Evolutionary conservation across 1,284 basidiomycete genomes (phyloP), one percentile per base, ranked within the genome.

Genomic region (Cryptococcus neoformans): DNA sequence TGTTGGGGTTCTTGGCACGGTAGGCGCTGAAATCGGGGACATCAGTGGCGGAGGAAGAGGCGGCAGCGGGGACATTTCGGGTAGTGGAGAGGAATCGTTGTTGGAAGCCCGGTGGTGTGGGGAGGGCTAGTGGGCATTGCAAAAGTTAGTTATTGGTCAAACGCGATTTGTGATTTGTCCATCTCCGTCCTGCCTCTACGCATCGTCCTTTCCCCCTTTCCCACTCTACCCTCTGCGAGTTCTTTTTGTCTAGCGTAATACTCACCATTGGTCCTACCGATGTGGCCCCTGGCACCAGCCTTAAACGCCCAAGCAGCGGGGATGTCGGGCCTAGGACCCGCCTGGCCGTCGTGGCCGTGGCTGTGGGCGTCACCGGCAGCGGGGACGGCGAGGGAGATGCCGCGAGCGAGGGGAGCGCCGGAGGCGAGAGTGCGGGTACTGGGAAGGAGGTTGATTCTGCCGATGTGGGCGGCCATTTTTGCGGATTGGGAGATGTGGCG

Each of bases 391-490:
- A 95, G 87, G 57, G 91, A 90, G 67, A 98, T 84, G 78, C 96
- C 95, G 71, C 93, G 92, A 62, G 97, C 88, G 80, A 95, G 89
- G 81, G 99, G 98, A 63, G 95, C 95, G 64, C 95, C 95, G 46
- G 83, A 85, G 44, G 91, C 82, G 61, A 89, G 83, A 8, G 84
- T 81, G 73, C 88, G 85, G 64, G 89, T 85, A 49, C 91, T 91
- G 58, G 91, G 88, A 45, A 89, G 79, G 70, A 95, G 81, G 79
- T 86, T 92, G 75, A 91, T 62, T 55, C 76, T 65, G 58, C 51
- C 50, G 44, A 56, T 53, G 57, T 54, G 49, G 49, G 56, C 48
- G 39, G 62, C 62, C 62, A 63, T 63, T 49, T 40, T 42, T 40
- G 36, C 17, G 10, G 12, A 42, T 35, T 35, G 37, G 28, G 28